Base-by-base conservation (phyloP, 805 yeast species). In the Myxozyma lipomycoides region DNA sequence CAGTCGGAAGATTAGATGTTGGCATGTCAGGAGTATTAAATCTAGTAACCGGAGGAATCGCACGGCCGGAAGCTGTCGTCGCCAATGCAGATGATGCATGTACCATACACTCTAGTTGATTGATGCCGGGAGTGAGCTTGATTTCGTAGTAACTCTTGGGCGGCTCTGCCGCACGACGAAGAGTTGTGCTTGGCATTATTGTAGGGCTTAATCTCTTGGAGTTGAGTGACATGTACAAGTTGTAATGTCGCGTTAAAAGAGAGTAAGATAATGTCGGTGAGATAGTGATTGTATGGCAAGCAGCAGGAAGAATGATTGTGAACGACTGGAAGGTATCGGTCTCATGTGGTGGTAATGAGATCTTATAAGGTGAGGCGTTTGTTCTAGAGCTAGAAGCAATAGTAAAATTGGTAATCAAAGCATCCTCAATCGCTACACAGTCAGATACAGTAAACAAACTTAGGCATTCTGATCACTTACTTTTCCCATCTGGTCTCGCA, bases 181-280 rank as follows among this genome's bases (percentile, higher is more conserved):
- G 34, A 10, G 50, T 46, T 30, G 35, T 45, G 28, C 45, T 48
- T 10, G 59, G 50, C 15, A 42, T 23, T 24, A 55, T 55, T 7
- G 44, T 46, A 10, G 59, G 59, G 48, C 59, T 55, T n/a, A 55
- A 45, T 5, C 59, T 52, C 15, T 57, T 49, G 22, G 45, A 45
- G 45, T 55, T 55, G 24, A 55, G 49, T 9, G 59, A 51, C 59
- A 55, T 55, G 48, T 55, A 55, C 9, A 55, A 51, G 26, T 55
- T 55, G 44, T 55, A 55, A 19, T 55, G 56, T 3, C 59, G 52
- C 18, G 46, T 36, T 6, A 55, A 40, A 15, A 55, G 46, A 4
- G 59, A 51, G 23, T 22, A 35, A 15, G 59, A 51, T 12, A 55
- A 49, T 5, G 59, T 55, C 9, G 59, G 59, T 25, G 59, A 55